These are phyloP conservation scores for Trametes sp. DNA, from an alignment of 1,284 basidiomycete species.

Conservation along the genomic window DNA sequence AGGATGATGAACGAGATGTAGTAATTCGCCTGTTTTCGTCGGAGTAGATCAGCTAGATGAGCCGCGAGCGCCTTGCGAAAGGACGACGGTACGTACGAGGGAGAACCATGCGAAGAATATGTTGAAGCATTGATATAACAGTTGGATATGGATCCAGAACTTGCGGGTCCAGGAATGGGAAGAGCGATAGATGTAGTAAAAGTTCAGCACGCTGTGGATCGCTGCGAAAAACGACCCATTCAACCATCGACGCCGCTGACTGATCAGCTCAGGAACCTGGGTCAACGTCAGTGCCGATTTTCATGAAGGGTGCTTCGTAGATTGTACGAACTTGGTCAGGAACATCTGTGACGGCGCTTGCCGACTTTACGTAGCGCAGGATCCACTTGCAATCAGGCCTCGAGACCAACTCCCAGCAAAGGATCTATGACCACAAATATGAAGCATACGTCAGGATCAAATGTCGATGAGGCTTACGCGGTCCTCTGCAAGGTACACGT, in stretches of 20 bases:
- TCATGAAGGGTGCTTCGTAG: no score
- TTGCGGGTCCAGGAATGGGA: constrained; percentile 87
- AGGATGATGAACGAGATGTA: constrained; percentile 89
- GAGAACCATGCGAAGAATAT: constrained; percentile 94
- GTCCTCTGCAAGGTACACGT: no score
- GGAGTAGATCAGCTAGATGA: not conserved
- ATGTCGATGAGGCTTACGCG: constrained; percentile 54
- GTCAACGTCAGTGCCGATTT: not conserved
- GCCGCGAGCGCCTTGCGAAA: not conserved
- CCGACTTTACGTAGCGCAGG: constrained; percentile 93
- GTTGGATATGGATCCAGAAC: constrained; percentile 94
- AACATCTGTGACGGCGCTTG: constrained; percentile 92
- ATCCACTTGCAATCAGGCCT: constrained; percentile 89
- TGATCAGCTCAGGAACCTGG: constrained; percentile 89
- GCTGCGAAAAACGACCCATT: constrained; percentile 98
- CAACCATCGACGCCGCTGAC: constrained; percentile 93
- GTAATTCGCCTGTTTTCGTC: constrained; percentile 83
- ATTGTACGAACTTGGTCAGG: constrained; percentile 75
- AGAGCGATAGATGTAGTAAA: constrained; percentile 92
- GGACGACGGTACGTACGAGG: constrained; percentile 58
- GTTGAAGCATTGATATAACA: constrained; percentile 92
- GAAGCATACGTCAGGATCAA: constrained; percentile 12
- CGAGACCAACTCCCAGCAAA: constrained; percentile 94
- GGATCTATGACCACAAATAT: constrained; percentile 58
- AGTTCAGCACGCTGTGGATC: constrained; percentile 89